These are phyloP conservation scores for Sporothrix protearum DNA, from an alignment of 2,329 filamentous ascomycete genomes.

Conservation along the genomic window DNA sequence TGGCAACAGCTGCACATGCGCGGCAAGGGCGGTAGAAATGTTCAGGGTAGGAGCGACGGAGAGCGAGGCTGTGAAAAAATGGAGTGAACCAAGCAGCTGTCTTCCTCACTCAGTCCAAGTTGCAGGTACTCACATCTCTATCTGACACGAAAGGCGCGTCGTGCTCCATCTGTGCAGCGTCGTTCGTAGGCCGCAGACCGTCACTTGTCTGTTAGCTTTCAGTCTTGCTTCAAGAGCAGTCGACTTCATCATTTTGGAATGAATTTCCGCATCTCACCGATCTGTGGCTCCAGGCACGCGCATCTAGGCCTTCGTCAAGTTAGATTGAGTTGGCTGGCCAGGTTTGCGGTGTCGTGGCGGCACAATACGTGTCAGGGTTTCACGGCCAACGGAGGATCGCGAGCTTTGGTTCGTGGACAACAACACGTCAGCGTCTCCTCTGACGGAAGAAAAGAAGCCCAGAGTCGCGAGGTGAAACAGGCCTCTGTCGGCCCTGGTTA, in stretches of 20 bases:
- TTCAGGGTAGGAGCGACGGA: neutral
- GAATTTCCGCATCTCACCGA: neutral
- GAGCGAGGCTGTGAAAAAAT: neutral
- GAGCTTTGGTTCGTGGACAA: neutral
- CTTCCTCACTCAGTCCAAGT: neutral
- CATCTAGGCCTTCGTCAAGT: neutral
- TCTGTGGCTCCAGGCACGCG: neutral
- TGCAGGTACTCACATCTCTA: conserved; percentile 16
- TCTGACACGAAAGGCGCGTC: neutral
- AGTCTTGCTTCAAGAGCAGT: neutral
- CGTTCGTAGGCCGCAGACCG: neutral
- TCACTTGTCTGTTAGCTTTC: neutral
- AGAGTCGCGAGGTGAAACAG: neutral
- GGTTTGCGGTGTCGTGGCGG: neutral
- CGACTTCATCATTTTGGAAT: neutral
- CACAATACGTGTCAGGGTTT: neutral
- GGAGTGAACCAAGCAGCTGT: neutral
- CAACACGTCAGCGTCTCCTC: no score
- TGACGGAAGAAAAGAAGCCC: neutral
- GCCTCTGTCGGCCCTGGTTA: neutral
- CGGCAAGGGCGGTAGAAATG: neutral
- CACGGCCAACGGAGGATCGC: neutral
- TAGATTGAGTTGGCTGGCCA: neutral
- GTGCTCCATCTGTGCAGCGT: conserved; percentile 10
- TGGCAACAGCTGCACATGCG: neutral